Conservation (phyloP, 306 rosid species). For the Trifolium subterraneum region DNA sequence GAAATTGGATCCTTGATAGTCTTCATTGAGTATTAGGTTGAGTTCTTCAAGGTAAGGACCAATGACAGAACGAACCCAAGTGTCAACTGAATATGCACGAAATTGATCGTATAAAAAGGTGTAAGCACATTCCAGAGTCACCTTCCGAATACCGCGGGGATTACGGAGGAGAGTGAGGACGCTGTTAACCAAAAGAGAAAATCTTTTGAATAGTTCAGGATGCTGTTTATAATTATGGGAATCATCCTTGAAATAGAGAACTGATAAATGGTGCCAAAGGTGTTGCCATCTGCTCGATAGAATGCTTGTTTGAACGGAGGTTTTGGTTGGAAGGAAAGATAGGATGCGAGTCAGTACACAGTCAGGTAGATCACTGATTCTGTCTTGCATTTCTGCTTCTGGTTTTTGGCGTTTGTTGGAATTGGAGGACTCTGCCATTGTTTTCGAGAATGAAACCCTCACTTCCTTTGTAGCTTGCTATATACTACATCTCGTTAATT, state of each 20-base stretch:
- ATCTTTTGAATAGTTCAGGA: no score
- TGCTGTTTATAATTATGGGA: no score
- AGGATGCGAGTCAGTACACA: slow-evolving; percentile 34
- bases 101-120: fast-evolving
- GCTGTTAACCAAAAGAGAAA: neutral
- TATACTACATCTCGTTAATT: no score
- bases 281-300: neutral
- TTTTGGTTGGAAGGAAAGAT: neutral
- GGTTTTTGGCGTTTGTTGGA: neutral
- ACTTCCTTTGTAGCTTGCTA: no score
- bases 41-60: neutral
- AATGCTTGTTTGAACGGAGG: neutral
- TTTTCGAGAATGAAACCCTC: no score
- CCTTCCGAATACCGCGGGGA: neutral
- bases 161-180: neutral
- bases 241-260: neutral
- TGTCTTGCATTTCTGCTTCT: neutral
- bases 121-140: neutral
- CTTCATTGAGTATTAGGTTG: neutral
- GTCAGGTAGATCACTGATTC: slow-evolving; percentile 15
- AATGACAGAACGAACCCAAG: neutral
- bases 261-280: neutral
- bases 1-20: neutral
- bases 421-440: neutral
- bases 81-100: neutral